Base-by-base conservation (phyloP, 345 rosid genomes). In the Gossypium longicalyx region DNA sequence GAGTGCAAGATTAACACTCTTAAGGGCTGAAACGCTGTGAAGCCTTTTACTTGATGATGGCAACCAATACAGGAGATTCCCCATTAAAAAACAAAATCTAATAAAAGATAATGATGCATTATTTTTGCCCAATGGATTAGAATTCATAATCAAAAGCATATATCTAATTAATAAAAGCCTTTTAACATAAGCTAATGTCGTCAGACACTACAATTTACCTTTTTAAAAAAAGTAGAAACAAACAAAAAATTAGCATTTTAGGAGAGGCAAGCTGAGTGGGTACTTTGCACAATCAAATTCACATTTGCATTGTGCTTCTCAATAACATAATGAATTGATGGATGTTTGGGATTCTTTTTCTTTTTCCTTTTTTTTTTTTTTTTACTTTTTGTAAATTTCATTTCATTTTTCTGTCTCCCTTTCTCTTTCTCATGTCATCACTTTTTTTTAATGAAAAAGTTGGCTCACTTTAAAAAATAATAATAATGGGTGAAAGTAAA, bases 351-450 rank as follows among this genome's bases (percentile, higher is more conserved):
- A 48, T 45, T 45, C 48, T 1, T 1, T 45, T 10, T 45, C 1
- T 1, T 4, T 4, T 5, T 34, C n/a, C n/a, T n/a, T n/a, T n/a
- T n/a, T n/a, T 1, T 45, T 10, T 45, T 9, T 1, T 4, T 4
- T 5, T 34, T 34, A 29, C 38, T 34, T 34, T 34, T 34, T 34
- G 7, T 45, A 10, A 10, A 5, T 43, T 43, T 56, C 8, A 13
- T 43, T 45, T 45, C 73, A 27, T 38, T 67, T 25, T 9, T 69
- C 58, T 49, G 64, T 44, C 9, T 29, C 71, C 25, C 15, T 51
- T 17, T 11, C 44, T 67, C 69, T 73, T 49, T 77, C 64, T 77
- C 67, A 69, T 70, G 53, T 79, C 85, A 77, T 45, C 54, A 2
- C 41, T 34, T 34, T 60, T 27, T 45, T n/a, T 25, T 47, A 12